A percentile compares a stretch with the other conserved stretches of the same genome.
phyloP scores from a whole-genome alignment of 1,284 basidiomycete species.

The Moesziomyces sp. region DNA sequence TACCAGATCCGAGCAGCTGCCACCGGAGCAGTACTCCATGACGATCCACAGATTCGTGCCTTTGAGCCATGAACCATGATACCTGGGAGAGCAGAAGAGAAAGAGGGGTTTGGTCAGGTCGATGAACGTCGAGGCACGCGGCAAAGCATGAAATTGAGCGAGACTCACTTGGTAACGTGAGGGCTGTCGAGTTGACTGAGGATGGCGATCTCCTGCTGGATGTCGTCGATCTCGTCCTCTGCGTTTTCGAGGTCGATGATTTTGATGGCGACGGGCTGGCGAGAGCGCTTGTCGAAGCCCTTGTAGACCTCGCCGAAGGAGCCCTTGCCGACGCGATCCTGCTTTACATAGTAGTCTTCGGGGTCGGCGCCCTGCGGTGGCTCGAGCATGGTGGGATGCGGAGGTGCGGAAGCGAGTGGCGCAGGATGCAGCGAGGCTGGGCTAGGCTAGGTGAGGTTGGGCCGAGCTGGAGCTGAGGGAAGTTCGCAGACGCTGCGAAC shows the following conservation, averaged over 20 bases:
- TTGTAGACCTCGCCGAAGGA: constrained; percentile 67
- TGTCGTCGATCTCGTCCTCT: constrained; percentile 99
- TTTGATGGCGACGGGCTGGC: constrained; percentile 76
- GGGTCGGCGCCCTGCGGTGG: constrained; percentile 58
- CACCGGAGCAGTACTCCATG: constrained; percentile 86
- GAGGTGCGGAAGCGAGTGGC: too few relatives aligned
- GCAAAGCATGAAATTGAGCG: neutral
- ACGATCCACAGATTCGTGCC: constrained; percentile 96
- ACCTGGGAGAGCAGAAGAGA: constrained; percentile 72
- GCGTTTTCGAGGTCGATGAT: constrained; percentile 98
- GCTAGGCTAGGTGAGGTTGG: neutral
- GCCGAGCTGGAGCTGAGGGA: too few relatives aligned
- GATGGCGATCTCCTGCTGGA: constrained; percentile 98
- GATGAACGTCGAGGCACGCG: neutral
- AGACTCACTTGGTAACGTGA: constrained; percentile 84
- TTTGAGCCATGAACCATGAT: constrained; percentile 94
- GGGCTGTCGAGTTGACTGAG: constrained; percentile 96
- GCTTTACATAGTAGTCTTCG: constrained; percentile 79
- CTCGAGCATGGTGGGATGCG: constrained; percentile 26
- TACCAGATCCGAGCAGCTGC: constrained; percentile 72
- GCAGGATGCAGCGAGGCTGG: neutral
- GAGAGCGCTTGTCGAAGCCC: constrained; percentile 55
- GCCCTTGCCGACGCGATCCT: constrained; percentile 81
- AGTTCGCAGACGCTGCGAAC: too few relatives aligned
- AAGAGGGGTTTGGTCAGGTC: neutral